Conservation (phyloP, 768 basidiomycete genomes). For the Russula brevipes region DNA sequence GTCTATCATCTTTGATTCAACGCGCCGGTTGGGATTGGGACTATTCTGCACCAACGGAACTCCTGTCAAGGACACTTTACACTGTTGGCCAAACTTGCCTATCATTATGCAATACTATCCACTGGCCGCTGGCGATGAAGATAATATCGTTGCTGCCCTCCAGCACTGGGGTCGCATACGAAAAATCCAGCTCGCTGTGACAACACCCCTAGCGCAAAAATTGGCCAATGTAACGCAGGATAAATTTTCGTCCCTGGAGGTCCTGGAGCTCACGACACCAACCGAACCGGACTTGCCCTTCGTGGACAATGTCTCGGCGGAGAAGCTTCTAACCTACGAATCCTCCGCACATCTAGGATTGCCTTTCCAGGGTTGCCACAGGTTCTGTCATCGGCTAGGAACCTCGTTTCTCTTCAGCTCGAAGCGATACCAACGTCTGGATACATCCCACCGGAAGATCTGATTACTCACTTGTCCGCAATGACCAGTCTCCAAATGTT, state of each 20-base stretch:
- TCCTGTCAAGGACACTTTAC: not conserved
- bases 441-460: not conserved
- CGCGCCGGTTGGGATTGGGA: not conserved
- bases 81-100: constrained; percentile 6
- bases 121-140: too few species aligned
- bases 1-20: not conserved
- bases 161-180: not conserved
- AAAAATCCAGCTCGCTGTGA: not conserved
- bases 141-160: too few species aligned
- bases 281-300: not conserved
- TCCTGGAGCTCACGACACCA: not conserved
- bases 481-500: not conserved
- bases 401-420: not conserved
- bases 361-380: not conserved
- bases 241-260: not conserved
- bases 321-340: not conserved
- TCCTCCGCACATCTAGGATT: not conserved
- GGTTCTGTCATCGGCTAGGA: not conserved
- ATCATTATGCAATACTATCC: constrained; percentile 8
- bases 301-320: not conserved
- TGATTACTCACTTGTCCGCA: not conserved
- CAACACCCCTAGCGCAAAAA: not conserved
- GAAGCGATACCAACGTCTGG: not conserved
- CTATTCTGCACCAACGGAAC: constrained; percentile 6
- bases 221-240: not conserved